Conservation (phyloP, 345 rosid species). For the Gossypium raimondii region DNA sequence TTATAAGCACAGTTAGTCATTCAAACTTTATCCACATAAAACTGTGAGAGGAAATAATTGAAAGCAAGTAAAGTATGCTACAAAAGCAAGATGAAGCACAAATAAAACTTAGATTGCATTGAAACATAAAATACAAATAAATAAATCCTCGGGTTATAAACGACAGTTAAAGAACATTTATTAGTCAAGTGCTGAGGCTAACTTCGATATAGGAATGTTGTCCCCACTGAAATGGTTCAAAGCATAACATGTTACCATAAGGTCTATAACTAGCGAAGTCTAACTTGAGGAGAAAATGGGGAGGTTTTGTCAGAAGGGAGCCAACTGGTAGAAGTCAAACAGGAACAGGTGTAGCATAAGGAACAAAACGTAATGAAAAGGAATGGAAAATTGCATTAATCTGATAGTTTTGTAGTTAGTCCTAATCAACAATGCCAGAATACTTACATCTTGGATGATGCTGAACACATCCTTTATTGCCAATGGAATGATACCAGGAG, state of each 20-base stretch:
- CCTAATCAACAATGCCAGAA: background rate
- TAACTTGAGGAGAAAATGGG: background rate
- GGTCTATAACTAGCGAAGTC: background rate
- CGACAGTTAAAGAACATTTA: background rate
- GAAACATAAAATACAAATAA: conserved; percentile 1
- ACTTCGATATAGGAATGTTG: background rate
- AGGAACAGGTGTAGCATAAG: background rate
- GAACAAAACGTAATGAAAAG: background rate
- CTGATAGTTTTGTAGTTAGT: background rate
- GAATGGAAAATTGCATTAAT: conserved; percentile 5
- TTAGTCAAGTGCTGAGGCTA: background rate
- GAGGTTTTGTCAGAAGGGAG: background rate
- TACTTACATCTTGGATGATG: conserved; percentile 95
- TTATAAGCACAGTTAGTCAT: conserved; percentile 21
- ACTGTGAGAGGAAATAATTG: background rate
- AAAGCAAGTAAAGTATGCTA: conserved; percentile 4
- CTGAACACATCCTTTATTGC: conserved; percentile 98
- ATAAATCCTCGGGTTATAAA: background rate
- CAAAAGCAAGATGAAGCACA: conserved; percentile 2
- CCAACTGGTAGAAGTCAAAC: background rate
- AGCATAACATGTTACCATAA: background rate
- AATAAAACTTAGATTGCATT: background rate
- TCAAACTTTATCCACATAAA: conserved; percentile 10
- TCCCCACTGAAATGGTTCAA: conserved; percentile 1
- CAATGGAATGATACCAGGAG: conserved; percentile 94